Evolutionary conservation across 495 filamentous ascomycete species (phyloP), one percentile per base, ranked within the genome.

Genomic region (Chaetomidium leptoderma): DNA sequence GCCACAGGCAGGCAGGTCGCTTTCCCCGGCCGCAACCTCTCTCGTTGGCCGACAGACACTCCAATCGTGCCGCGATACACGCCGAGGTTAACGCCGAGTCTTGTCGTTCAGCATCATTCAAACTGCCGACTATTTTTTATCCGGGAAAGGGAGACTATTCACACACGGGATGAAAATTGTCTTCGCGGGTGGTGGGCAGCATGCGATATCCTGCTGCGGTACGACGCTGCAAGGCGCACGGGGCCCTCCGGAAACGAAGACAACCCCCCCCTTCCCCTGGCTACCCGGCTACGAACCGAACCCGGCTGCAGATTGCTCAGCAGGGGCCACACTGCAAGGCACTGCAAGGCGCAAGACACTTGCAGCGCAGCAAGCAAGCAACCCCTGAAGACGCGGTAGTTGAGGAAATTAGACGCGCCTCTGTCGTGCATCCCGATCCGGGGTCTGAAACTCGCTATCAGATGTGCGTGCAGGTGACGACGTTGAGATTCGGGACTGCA

Each of bases 61-160:
- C 50, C 50, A 53, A 40, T 42, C 16, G 14, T 40, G 23, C 51
- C 51, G 51, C 51, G 37, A 53, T 56, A 56, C 53, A 56, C 53
- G 53, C 53, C 30, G 21, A 27, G 14, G n/a, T 53, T 7, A 21
- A 30, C 26, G 51, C 23, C 16, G n/a, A n/a, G n/a, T n/a, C n/a
- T n/a, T n/a, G n/a, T n/a, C n/a, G n/a, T n/a, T n/a, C n/a, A n/a
- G n/a, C n/a, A n/a, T n/a, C n/a, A n/a, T n/a, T n/a, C n/a, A n/a
- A n/a, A n/a, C n/a, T n/a, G n/a, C n/a, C n/a, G n/a, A n/a, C n/a
- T n/a, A n/a, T n/a, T n/a, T 44, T 44, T 14, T 24, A 8, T 11
- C 42, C 10, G 30, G 5, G 5, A 14, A 14, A 21, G 40, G 2
- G 19, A 43, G 24, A 19, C 3, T 11, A 17, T 24, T 4, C 42